Percentiles rank a stretch among this genome's conserved stretches.
Evolutionary conservation across 805 yeast species (phyloP).

Genomic region (Suhomyces vadensis): DNA sequence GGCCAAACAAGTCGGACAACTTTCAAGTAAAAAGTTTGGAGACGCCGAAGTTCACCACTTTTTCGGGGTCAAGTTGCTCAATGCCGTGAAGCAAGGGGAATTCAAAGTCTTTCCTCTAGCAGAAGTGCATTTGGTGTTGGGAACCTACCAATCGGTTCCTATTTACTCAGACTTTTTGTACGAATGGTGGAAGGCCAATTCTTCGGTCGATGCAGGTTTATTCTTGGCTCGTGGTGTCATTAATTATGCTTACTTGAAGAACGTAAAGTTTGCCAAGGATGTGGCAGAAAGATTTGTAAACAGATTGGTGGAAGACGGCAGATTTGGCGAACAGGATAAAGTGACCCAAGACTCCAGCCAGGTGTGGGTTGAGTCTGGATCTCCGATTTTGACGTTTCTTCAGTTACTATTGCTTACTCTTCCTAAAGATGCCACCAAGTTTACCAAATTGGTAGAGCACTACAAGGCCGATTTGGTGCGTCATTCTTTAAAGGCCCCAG

Average conservation of each 20-base stretch:
- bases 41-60: conserved; percentile 74
- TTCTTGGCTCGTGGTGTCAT: conserved; percentile 61
- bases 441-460: conserved; percentile 50
- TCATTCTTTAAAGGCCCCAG: conserved; percentile 43
- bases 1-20: conserved; percentile 61
- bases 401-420: conserved; percentile 65
- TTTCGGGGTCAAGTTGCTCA: conserved; percentile 65
- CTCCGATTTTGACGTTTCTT: conserved; percentile 61
- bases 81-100: conserved; percentile 25
- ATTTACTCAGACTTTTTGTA: conserved; percentile 46
- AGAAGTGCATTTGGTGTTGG: conserved; percentile 71
- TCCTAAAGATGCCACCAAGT: conserved; percentile 50
- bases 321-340: conserved; percentile 15
- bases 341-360: conserved; percentile 27
- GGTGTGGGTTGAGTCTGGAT: conserved; percentile 36
- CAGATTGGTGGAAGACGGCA: conserved; percentile 6
- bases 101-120: conserved; percentile 57
- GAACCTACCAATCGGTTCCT: conserved; percentile 54
- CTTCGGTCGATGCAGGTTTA: conserved; percentile 33
- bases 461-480: conserved; percentile 42
- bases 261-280: conserved; percentile 57
- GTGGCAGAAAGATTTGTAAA: conserved; percentile 26
- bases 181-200: conserved; percentile 35
- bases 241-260: conserved; percentile 69
- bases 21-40: conserved; percentile 52